phyloP scores from a whole-genome alignment of 2,329 filamentous ascomycete species.

The Claviceps cyperi region DNA sequence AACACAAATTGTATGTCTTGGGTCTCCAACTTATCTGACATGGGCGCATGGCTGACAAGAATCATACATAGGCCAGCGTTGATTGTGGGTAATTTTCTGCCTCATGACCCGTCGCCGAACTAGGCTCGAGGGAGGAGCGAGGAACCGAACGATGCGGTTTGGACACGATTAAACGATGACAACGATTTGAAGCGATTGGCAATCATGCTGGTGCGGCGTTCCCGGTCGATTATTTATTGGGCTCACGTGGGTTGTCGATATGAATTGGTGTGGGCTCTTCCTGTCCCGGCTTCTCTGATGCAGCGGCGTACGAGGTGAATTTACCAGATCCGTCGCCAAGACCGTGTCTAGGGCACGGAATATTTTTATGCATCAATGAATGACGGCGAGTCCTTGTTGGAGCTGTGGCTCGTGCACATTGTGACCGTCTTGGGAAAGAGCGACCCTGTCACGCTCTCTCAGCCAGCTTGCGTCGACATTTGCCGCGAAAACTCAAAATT shows the following conservation, averaged over 20 bases:
- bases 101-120: slow-evolving; percentile 48
- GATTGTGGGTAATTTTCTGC: slow-evolving; percentile 93
- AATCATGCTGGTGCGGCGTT: not conserved
- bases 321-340: not conserved
- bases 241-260: not conserved
- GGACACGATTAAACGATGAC: no score
- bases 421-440: not conserved
- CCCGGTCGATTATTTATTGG: not conserved
- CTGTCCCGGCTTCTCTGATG: not conserved
- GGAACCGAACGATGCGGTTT: not conserved
- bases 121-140: not conserved
- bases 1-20: slow-evolving; percentile 79
- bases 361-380: not conserved
- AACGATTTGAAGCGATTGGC: not conserved
- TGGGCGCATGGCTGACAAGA: slow-evolving; percentile 1
- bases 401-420: not conserved
- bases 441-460: not conserved
- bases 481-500: not conserved
- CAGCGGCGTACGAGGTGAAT: not conserved
- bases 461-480: not conserved
- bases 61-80: slow-evolving; percentile 62
- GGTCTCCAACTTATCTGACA: not conserved
- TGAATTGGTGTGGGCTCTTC: not conserved
- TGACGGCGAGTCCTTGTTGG: not conserved
- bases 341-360: not conserved